Evolutionary conservation across 2,329 filamentous ascomycete genomes (phyloP), one percentile per base, ranked within the genome.

Genomic region (Beauveria brongniartii): DNA sequence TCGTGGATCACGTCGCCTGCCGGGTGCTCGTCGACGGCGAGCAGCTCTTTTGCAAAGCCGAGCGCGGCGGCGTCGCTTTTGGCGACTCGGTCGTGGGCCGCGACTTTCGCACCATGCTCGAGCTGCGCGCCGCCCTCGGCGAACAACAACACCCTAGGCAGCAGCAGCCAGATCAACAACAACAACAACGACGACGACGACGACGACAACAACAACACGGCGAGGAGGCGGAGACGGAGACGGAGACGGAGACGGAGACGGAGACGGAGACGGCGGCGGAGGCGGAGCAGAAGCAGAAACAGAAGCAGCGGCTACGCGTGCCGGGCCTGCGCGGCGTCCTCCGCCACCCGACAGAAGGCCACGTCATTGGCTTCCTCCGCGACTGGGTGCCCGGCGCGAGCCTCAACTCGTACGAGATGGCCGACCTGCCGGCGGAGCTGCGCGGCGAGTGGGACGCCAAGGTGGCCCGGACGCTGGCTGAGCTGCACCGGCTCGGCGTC

Each of bases 321-420:
- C 59, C 59, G 3, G 3, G 9, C 6, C 51, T 61, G n/a, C 59
- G 51, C 30, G 59, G 59, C 43, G 26, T 55, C 20, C n/a, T 61
- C 16, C 52, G 44, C 22, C 59, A 61, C n/a, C 59, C 59, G 2
- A n/a, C 22, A 1, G 59, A 61, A 43, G 59, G 59, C 52, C 52
- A 61, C n/a, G 59, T 61, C 12, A 22, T 61, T 7, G 59, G 59
- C 22, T 61, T 61, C 44, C 52, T 61, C 20, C 59, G 59, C 59
- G 59, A 61, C 22, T 61, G 59, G 59, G 46, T 61, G 10, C 52
- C 52, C 22, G 59, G 59, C 30, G 34, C 34, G 18, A 56, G 44
- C 44, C 59, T 61, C 20, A 24, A 8, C 10, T 20, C 51, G 43
- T 26, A 41, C 6, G 34, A 55, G 10, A 48, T 55, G 40, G 43